A percentile compares a stretch with the other conserved stretches of the same genome.
phyloP scores from a whole-genome alignment of 805 yeast species.

The Starmerella bombicola region DNA sequence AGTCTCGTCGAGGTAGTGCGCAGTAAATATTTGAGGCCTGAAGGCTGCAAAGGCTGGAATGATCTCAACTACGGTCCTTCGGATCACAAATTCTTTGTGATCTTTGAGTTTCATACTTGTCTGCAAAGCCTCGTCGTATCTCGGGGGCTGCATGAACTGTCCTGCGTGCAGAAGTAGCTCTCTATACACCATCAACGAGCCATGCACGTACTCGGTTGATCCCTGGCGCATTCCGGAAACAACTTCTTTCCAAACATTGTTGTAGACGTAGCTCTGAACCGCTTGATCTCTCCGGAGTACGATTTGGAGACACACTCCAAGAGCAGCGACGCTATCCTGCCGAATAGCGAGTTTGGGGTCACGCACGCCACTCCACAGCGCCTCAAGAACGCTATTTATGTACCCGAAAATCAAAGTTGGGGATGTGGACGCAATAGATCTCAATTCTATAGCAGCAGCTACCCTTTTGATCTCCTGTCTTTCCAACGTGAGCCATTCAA shows the following conservation, averaged over 20 bases:
- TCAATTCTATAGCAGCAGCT: constrained; percentile 79
- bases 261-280: constrained; percentile 63
- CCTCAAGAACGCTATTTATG: constrained; percentile 63
- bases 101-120: constrained; percentile 61
- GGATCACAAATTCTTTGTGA: constrained; percentile 58
- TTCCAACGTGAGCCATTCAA: constrained; percentile 86
- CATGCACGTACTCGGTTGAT: constrained; percentile 67
- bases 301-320: constrained; percentile 66
- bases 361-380: constrained; percentile 76
- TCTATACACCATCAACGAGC: constrained; percentile 67
- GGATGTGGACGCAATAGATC: constrained; percentile 73
- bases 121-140: constrained; percentile 66
- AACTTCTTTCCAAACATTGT: constrained; percentile 55
- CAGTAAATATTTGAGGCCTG: constrained; percentile 61
- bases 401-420: constrained; percentile 73
- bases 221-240: constrained; percentile 41
- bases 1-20: constrained; percentile 67
- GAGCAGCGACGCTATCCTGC: constrained; percentile 69
- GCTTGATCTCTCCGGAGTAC: constrained; percentile 65
- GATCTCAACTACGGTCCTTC: constrained; percentile 74
- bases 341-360: constrained; percentile 67
- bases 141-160: constrained; percentile 48
- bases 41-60: constrained; percentile 74
- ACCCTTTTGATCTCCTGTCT: constrained; percentile 64
- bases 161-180: constrained; percentile 67